Base-by-base conservation (phyloP, 2,329 filamentous ascomycete species). In the Pyrenophora tritici-repentis region DNA sequence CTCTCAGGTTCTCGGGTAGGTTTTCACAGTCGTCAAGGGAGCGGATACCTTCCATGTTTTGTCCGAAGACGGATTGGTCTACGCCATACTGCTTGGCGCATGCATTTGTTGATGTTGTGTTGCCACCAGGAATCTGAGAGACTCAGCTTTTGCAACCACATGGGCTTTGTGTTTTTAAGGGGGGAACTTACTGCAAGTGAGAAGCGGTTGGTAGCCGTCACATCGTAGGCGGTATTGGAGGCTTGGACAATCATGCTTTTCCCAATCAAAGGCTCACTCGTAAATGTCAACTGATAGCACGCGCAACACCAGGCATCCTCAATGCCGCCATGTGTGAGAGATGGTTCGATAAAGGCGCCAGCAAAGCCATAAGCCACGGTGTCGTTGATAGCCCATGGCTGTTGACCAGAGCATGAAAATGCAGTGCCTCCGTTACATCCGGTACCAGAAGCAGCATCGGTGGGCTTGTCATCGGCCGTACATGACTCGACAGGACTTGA, bases 281-380 rank as follows among this genome's bases (percentile, higher is more conserved):
- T 85, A 64, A 86, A 85, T 10, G 82, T 83, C 47, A 86, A 72
- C 70, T 82, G 77, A 63, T 86, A 87, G 71, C 85, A 87, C 42
- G 79, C 81, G 66, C 86, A 89, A 74, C 86, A 89, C 82, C 84
- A 86, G n/a, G 73, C 77, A 1, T 76, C 73, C 68, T 88, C 86
- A 2, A 75, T 79, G 34, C 79, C 78, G 31, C 59, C 83, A 2
- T 51, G 51, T 1, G 58, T 62, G 34, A 70, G 40, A 6, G 56
- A 50, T 12, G 62, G 52, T 68, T 65, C 53, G 56, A 88, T 77
- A 42, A 75, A 78, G 7, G 83, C 84, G 10, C 86, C 85, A 1
- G 86, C 84, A 63, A 84, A 88, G 12, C 86, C 86, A 62, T 87
- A 88, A 14, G 84, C 78, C 10, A 85, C 62, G 8, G 75, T 75